phyloP scores from a whole-genome alignment of 768 basidiomycete genomes.

The Suillus subluteus region DNA sequence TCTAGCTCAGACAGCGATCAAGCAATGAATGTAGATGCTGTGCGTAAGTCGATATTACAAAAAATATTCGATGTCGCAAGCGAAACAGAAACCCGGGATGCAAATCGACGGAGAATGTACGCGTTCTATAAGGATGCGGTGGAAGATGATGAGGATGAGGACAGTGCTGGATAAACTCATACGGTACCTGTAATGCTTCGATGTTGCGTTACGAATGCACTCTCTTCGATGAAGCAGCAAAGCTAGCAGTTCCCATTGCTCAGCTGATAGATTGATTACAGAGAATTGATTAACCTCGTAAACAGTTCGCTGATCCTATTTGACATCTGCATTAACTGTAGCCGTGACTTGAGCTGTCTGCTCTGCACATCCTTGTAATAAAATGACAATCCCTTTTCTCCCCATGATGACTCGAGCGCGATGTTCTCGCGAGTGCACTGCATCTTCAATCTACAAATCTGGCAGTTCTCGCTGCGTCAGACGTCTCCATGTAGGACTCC shows the following conservation, averaged over 20 bases:
- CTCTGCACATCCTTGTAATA: background rate
- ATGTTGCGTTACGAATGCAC: background rate
- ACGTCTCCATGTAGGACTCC: constrained; percentile 85
- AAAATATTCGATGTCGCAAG: constrained; percentile 77
- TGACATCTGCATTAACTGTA: background rate
- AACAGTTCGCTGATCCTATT: background rate
- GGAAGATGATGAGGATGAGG: constrained; percentile 50
- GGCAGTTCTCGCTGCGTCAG: constrained; percentile 84
- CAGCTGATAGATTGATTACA: background rate
- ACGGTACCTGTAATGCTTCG: background rate
- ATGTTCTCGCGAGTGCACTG: background rate
- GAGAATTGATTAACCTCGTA: background rate
- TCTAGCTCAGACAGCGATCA: constrained; percentile 45
- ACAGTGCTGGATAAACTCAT: constrained; percentile 25
- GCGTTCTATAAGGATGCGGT: constrained; percentile 71
- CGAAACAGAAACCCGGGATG: constrained; percentile 70
- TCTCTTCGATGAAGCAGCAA: constrained; percentile 20
- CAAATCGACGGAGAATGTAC: constrained; percentile 84
- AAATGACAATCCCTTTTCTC: background rate
- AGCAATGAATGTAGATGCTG: constrained; percentile 32
- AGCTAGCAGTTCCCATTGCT: constrained; percentile 83
- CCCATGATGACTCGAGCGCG: background rate
- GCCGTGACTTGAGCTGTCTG: background rate
- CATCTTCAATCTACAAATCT: constrained; percentile 45
- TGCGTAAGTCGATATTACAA: constrained; percentile 61